Conservation (phyloP, 2,329 filamentous ascomycete genomes). For the Ampelomyces quisqualis region DNA sequence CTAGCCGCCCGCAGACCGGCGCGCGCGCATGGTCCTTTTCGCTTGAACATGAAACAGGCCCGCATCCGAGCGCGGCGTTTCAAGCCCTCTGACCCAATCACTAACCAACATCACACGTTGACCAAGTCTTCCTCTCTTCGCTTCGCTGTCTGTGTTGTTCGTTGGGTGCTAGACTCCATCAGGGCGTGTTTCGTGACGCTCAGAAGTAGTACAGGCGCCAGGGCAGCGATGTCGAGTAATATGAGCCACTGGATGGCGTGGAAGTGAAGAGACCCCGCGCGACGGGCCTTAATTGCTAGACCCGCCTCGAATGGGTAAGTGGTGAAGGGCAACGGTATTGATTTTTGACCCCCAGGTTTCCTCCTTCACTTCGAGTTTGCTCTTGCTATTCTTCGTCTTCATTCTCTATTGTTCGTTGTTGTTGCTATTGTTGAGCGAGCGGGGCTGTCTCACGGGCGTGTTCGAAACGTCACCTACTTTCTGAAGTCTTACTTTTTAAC, state of each 20-base stretch:
- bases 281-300: conserved; percentile 28
- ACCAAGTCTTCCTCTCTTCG: conserved; percentile 29
- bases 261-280: conserved; percentile 28
- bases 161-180: conserved; percentile 19
- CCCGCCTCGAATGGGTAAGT: too few species aligned
- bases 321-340: conserved; percentile 30
- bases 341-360: conserved; percentile 22
- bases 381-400: conserved; percentile 22
- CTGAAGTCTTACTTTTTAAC: conserved; percentile 14
- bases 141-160: conserved; percentile 10
- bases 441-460: conserved; percentile 40
- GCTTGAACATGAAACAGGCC: conserved; percentile 40
- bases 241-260: conserved; percentile 36
- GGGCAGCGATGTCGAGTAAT: conserved; percentile 29
- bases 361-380: conserved; percentile 21
- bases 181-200: conserved; percentile 38
- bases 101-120: conserved; percentile 27
- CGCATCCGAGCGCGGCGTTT: conserved; percentile 24
- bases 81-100: conserved; percentile 38
- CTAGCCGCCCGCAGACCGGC: conserved; percentile 36
- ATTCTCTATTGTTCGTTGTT: conserved; percentile 38
- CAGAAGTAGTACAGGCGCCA: conserved; percentile 19
- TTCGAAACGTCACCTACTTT: conserved; percentile 23
- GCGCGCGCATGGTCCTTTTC: conserved; percentile 26
- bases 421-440: conserved; percentile 42